Evolutionary conservation across 345 rosid species (phyloP).

Genomic region (Eucalyptus microcorys): DNA sequence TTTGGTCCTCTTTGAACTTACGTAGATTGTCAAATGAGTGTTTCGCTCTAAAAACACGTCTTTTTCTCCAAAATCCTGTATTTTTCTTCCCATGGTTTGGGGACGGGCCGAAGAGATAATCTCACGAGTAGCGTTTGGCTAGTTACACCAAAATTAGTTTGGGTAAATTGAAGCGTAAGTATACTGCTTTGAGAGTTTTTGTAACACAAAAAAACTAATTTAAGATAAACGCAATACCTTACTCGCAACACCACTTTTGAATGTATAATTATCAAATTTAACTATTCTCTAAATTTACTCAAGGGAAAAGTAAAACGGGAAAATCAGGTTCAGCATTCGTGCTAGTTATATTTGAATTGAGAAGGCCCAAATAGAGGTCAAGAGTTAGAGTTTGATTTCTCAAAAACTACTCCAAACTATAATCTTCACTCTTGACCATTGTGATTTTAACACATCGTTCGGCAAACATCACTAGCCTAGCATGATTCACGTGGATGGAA

Average conservation of each 20-base stretch:
- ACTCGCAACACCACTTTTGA: fast-evolving
- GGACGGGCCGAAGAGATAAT: neutral
- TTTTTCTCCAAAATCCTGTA: neutral
- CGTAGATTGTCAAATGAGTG: neutral
- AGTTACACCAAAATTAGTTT: too few species aligned
- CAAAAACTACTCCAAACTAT: too few species aligned
- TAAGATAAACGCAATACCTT: fast-evolving
- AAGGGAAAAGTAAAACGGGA: fast-evolving
- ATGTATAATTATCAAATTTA: fast-evolving
- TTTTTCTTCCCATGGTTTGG: neutral
- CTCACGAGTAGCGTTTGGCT: neutral
- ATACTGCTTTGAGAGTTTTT: too few species aligned
- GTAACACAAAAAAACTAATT: too few species aligned
- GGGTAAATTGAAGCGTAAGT: neutral
- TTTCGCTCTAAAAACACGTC: neutral
- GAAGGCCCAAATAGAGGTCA: neutral
- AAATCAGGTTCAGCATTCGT: fast-evolving
- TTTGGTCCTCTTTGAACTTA: neutral
- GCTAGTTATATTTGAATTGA: neutral
- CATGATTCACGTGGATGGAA: too few species aligned
- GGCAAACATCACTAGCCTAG: too few species aligned
- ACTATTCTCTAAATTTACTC: fast-evolving
- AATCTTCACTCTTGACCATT: too few species aligned
- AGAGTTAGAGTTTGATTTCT: too few species aligned
- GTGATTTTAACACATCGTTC: too few species aligned